Conservation (phyloP, 345 rosid genomes). For the Rhizophora mangle region DNA sequence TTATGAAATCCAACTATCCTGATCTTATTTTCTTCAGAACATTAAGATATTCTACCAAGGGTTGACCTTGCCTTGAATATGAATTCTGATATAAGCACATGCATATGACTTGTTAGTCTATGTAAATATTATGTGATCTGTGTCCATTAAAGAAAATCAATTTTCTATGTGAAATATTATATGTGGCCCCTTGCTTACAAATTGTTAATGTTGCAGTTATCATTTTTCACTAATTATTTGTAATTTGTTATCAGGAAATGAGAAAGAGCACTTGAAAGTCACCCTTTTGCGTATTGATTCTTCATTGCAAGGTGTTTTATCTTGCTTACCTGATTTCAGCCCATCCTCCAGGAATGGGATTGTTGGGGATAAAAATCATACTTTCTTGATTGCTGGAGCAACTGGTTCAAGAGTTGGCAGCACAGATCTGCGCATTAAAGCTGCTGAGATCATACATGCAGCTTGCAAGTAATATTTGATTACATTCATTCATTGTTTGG, state of each 20-base stretch:
- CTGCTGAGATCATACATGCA: slow-evolving; percentile 67
- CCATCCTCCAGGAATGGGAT: slow-evolving; percentile 67
- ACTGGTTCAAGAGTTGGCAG: slow-evolving; percentile 88
- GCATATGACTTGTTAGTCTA: not conserved
- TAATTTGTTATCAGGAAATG: slow-evolving; percentile 64
- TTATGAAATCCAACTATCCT: not conserved
- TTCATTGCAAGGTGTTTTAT: slow-evolving; percentile 91
- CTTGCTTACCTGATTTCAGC: slow-evolving; percentile 97
- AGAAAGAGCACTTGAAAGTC: slow-evolving; percentile 96
- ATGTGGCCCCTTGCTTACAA: slow-evolving; percentile 11
- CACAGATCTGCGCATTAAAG: slow-evolving; percentile 75
- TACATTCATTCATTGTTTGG: no score
- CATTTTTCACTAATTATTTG: slow-evolving; percentile 11
- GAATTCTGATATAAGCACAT: not conserved
- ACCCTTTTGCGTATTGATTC: slow-evolving; percentile 97
- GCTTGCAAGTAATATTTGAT: slow-evolving; percentile 77
- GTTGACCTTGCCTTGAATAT: not conserved
- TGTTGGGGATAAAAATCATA: slow-evolving; percentile 44
- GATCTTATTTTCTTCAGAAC: not conserved
- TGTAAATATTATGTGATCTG: not conserved
- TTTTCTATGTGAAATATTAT: slow-evolving; percentile 14
- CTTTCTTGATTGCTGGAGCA: slow-evolving; percentile 92
- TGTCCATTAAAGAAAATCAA: not conserved
- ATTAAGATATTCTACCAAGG: not conserved
- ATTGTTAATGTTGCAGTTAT: not conserved